A percentile compares a stretch with the other conserved stretches of the same genome.
These are phyloP conservation scores for Curvularia lunata DNA, from an alignment of 2,329 filamentous ascomycete genomes.

Conservation along the genomic window DNA sequence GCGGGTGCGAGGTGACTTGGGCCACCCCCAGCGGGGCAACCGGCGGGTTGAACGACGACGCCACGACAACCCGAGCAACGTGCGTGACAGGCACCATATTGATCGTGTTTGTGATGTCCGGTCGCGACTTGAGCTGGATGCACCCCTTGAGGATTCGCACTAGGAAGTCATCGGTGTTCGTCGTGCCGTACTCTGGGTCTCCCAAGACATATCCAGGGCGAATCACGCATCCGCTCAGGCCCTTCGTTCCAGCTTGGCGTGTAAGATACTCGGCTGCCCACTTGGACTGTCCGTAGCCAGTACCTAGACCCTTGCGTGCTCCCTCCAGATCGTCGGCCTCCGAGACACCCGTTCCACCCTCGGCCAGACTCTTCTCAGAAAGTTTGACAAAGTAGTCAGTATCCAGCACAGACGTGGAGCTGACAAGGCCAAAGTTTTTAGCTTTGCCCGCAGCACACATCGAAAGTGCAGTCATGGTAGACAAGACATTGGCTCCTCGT, in stretches of 20 bases:
- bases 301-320: slow-evolving; percentile 76
- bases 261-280: slow-evolving; percentile 79
- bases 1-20: slow-evolving; percentile 80
- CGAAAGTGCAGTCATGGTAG: slow-evolving; percentile 75
- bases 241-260: slow-evolving; percentile 77
- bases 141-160: slow-evolving; percentile 87
- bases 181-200: slow-evolving; percentile 70
- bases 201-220: slow-evolving; percentile 87
- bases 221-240: slow-evolving; percentile 76
- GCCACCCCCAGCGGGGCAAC: slow-evolving; percentile 65
- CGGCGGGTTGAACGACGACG: slow-evolving; percentile 70
- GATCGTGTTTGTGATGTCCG: slow-evolving; percentile 82
- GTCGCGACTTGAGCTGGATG: slow-evolving; percentile 75
- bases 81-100: slow-evolving; percentile 89
- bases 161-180: slow-evolving; percentile 88
- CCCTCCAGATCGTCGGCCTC: slow-evolving; percentile 82
- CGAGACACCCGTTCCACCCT: slow-evolving; percentile 68
- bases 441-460: slow-evolving; percentile 79
- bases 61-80: slow-evolving; percentile 80
- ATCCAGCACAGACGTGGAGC: slow-evolving; percentile 82
- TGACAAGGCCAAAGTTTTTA: slow-evolving; percentile 82
- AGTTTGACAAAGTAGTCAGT: slow-evolving; percentile 79
- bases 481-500: slow-evolving; percentile 77
- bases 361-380: slow-evolving; percentile 66
- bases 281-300: slow-evolving; percentile 90